Percentiles rank a stretch among this genome's conserved stretches.
phyloP scores from a whole-genome alignment of 805 yeast species.

The Isabelozyma gotoi region DNA sequence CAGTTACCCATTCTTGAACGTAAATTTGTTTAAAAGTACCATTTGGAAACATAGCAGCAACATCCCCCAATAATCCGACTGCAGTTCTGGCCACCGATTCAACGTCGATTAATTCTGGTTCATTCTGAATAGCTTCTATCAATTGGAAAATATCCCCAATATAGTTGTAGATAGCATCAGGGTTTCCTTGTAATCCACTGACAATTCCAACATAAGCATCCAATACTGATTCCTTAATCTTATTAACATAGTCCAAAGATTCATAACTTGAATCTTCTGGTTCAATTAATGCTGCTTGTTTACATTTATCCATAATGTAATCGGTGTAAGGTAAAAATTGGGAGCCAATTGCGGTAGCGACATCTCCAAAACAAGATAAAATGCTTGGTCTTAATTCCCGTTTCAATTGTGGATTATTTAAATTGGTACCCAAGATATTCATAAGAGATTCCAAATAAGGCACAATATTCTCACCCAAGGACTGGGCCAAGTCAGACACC shows the following conservation, averaged over 20 bases:
- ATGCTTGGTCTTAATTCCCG: constrained; percentile 85
- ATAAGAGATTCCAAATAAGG: constrained; percentile 80
- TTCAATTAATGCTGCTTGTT: constrained; percentile 58
- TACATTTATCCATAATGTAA: constrained; percentile 77
- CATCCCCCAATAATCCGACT: constrained; percentile 89
- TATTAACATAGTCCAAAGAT: constrained; percentile 69
- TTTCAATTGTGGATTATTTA: constrained; percentile 66
- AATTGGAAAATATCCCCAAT: constrained; percentile 71
- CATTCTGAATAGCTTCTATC: constrained; percentile 57
- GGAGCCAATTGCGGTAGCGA: constrained; percentile 83
- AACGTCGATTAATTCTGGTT: constrained; percentile 56
- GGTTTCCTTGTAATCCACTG: constrained; percentile 76
- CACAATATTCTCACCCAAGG: constrained; percentile 70
- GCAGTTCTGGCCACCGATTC: constrained; percentile 80
- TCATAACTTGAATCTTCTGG: constrained; percentile 73
- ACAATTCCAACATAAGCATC: constrained; percentile 96
- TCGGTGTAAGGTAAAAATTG: constrained; percentile 74
- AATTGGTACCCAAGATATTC: constrained; percentile 74
- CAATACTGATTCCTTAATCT: constrained; percentile 81
- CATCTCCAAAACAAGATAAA: constrained; percentile 91
- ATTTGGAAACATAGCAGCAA: constrained; percentile 80
- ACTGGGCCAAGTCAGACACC: constrained; percentile 90
- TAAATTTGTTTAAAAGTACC: constrained; percentile 72
- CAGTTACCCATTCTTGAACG: constrained; percentile 75
- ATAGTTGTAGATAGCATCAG: constrained; percentile 64